A percentile compares a stretch with the other conserved stretches of the same genome.
Evolutionary conservation across 2,329 filamentous ascomycete genomes (phyloP).

Genomic region (Graphiopsis chlorocephala): DNA sequence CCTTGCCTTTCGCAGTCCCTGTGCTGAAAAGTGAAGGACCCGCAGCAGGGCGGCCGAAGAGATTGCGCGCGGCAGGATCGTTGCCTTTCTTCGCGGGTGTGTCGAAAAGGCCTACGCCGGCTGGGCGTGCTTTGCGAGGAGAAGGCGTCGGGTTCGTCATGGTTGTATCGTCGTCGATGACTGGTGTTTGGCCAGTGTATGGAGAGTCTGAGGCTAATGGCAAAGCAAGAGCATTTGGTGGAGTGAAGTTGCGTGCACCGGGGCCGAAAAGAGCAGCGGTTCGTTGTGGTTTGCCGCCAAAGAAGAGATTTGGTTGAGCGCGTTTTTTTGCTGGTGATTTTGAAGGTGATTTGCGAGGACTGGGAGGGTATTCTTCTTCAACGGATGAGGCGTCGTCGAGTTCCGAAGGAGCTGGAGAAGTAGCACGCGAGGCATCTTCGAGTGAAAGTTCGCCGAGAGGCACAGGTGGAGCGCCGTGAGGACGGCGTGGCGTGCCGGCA

Average conservation of each 20-base stretch:
- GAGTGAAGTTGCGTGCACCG: slow-evolving; percentile 25
- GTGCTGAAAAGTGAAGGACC: neutral
- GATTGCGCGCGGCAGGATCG: neutral
- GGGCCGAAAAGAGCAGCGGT: slow-evolving; percentile 11
- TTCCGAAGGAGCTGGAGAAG: slow-evolving; percentile 17
- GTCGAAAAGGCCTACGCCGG: slow-evolving; percentile 15
- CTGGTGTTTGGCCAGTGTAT: slow-evolving; percentile 12
- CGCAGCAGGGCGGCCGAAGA: slow-evolving; percentile 6
- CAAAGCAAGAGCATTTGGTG: slow-evolving; percentile 23
- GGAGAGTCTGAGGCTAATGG: slow-evolving; percentile 29
- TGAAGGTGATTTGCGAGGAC: slow-evolving; percentile 33
- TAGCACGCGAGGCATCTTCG: slow-evolving; percentile 23
- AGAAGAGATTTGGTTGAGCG: slow-evolving; percentile 1
- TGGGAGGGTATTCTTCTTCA: slow-evolving; percentile 37
- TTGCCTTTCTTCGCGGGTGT: slow-evolving; percentile 13
- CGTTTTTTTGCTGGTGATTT: slow-evolving; percentile 26
- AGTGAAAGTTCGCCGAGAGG: slow-evolving; percentile 33
- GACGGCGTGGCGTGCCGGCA: slow-evolving; percentile 29
- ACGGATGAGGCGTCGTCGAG: slow-evolving; percentile 22
- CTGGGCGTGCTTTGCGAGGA: slow-evolving; percentile 24
- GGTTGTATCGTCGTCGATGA: slow-evolving; percentile 3
- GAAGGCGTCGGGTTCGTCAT: slow-evolving; percentile 22
- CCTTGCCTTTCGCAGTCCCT: neutral
- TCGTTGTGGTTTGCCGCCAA: slow-evolving; percentile 19
- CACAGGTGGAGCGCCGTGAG: slow-evolving; percentile 27